A percentile compares a stretch with the other conserved stretches of the same genome.
Evolutionary conservation across 768 basidiomycete genomes (phyloP).

Genomic region (Suillus placidus): DNA sequence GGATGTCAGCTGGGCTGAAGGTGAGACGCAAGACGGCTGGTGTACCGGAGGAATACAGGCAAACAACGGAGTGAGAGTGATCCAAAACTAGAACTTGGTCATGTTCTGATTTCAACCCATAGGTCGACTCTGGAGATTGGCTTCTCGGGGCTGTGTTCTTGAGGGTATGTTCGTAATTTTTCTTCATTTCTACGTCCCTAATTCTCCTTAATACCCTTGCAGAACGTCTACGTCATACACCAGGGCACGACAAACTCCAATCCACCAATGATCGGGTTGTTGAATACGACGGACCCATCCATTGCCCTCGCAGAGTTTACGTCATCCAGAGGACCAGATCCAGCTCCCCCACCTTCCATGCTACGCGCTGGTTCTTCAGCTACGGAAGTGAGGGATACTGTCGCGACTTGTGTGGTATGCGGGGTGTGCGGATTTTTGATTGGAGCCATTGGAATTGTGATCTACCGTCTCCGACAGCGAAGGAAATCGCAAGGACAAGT

Average conservation of each 20-base stretch:
- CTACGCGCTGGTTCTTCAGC: conserved; percentile 8
- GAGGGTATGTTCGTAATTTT: conserved; percentile 39
- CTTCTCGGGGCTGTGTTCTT: conserved; percentile 62
- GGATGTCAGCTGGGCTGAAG: conserved; percentile 55
- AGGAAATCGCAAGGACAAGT: conserved; percentile 13
- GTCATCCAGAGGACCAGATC: conserved; percentile 45
- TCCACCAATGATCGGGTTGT: conserved; percentile 49
- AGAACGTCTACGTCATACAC: conserved; percentile 61
- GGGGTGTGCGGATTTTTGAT: conserved; percentile 40
- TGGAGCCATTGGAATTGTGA: conserved; percentile 33
- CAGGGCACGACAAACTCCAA: conserved; percentile 42
- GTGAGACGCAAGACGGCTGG: conserved; percentile 44
- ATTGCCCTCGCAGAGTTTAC: conserved; percentile 43
- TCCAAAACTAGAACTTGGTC: not conserved
- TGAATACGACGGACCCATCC: conserved; percentile 44
- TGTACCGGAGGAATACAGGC: conserved; percentile 60
- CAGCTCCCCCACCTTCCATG: conserved; percentile 27
- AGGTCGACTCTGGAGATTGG: conserved; percentile 64
- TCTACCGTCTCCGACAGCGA: conserved; percentile 8
- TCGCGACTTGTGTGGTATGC: conserved; percentile 26
- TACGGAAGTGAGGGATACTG: conserved; percentile 21
- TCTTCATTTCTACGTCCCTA: conserved; percentile 9
- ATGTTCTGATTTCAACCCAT: conserved; percentile 12
- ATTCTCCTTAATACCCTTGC: conserved; percentile 18
- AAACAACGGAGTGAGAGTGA: conserved; percentile 45